Base-by-base conservation (phyloP, 164 flowering plant genomes). In the Euptelea pleiosperma region DNA sequence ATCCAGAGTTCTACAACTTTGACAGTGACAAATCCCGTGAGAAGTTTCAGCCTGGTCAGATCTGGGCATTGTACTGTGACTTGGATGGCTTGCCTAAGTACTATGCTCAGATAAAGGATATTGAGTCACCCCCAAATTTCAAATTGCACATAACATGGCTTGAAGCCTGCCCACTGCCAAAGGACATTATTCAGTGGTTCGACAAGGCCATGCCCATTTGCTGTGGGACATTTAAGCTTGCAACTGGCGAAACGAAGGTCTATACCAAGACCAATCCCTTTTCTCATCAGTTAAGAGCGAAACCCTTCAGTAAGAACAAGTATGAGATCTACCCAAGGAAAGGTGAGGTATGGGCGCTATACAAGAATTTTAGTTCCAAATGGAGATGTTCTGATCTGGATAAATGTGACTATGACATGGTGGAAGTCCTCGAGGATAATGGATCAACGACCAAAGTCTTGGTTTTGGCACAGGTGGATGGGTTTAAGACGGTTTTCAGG, bases 341-440 rank as follows among this genome's bases (percentile, higher is more conserved):
- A 49, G 90, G 83, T 39, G 90, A 89, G 51, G 68, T 81, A 26
- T 85, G 91, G 90, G 93, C 88, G 2, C n/a, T 85, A 47, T 86
- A 83, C 62, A 82, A 58, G 76, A 69, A 81, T 46, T 73, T 74
- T 72, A 60, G 60, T n/a, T 10, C 31, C 16, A 58, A 50, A 46
- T 62, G 70, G 67, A 34, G 63, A 14, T 12, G 36, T 21, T 41
- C 68, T 14, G 69, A 66, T 12, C 8, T 62, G 43, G 16, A 40
- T 6, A 57, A 46, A 2, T 46, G 72, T 28, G 72, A 78, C 18
- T 76, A 58, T 67, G 82, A 80, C 14, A 52, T 80, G 15, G 87
- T 80, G 16, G 81, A 78, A 61, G 70, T 84, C 21, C 50, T 70
- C 3, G 73, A 67, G 36, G 64, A 55, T 37, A 39, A 42, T 16